These are phyloP conservation scores for Podaxis mareebaensis DNA, from an alignment of 768 basidiomycete genomes.

Conservation along the genomic window DNA sequence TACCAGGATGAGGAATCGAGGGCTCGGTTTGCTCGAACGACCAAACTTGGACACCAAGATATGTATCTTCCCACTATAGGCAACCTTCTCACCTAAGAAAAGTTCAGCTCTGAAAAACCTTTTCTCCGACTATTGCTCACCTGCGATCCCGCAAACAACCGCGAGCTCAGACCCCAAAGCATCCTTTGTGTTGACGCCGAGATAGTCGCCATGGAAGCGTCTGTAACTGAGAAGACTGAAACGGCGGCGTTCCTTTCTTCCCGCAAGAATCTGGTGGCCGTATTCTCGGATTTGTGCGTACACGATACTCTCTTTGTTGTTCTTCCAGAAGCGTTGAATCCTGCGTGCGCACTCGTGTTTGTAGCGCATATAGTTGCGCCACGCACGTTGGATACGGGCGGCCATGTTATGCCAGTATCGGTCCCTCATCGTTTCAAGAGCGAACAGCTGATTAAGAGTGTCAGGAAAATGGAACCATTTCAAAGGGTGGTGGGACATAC, in stretches of 20 bases:
- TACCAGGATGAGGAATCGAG: constrained; percentile 88
- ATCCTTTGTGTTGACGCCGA: constrained; percentile 83
- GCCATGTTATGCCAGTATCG: constrained; percentile 99
- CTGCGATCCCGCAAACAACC: constrained; percentile 67
- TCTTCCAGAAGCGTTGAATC: constrained; percentile 98
- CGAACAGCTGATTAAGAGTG: constrained; percentile 73
- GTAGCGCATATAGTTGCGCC: constrained; percentile 93
- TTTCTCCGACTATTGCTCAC: constrained; percentile 41
- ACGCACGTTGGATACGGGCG: constrained; percentile 91
- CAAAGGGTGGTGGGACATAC: constrained; percentile 41
- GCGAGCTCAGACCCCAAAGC: constrained; percentile 77
- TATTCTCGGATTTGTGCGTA: constrained; percentile 93
- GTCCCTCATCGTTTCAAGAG: constrained; percentile 97
- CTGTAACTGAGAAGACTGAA: constrained; percentile 94
- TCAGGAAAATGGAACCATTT: constrained; percentile 10
- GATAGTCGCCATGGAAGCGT: constrained; percentile 94
- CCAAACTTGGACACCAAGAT: constrained; percentile 81
- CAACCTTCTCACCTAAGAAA: constrained; percentile 69
- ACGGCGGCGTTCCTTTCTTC: constrained; percentile 89
- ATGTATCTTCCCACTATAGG: constrained; percentile 83
- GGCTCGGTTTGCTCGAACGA: constrained; percentile 89
- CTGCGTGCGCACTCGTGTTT: constrained; percentile 93
- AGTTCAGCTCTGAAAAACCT: not conserved
- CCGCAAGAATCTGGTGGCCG: constrained; percentile 88
- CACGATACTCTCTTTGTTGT: constrained; percentile 91